Conservation (phyloP, 139 green algal species). For the Microglena sp. region DNA sequence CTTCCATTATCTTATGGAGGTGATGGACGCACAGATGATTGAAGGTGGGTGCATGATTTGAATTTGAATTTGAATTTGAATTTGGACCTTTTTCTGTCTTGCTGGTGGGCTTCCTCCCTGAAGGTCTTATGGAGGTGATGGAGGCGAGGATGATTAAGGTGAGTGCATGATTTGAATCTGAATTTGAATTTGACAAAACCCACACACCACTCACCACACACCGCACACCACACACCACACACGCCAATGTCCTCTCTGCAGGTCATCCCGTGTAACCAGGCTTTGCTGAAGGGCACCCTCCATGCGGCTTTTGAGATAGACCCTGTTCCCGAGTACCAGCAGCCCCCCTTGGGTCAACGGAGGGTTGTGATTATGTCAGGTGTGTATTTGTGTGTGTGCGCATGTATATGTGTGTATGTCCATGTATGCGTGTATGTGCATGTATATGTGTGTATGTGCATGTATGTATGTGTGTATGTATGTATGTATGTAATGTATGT, state of each 20-base stretch:
- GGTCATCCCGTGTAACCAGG: neutral
- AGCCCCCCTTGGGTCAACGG: slow-evolving; percentile 1
- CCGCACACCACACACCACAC: too few species aligned
- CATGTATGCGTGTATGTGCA: too few species aligned
- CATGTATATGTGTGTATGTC: too few species aligned
- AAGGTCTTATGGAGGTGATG: slow-evolving; percentile 1
- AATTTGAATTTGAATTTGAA: neutral
- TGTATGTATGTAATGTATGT: too few species aligned
- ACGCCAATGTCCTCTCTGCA: too few species aligned
- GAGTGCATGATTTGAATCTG: neutral
- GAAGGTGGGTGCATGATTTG: slow-evolving; percentile 4
- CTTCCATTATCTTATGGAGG: too few species aligned
- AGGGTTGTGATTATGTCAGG: neutral
- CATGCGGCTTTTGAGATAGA: slow-evolving; percentile 1
- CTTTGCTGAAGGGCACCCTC: slow-evolving; percentile 1
- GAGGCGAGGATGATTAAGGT: slow-evolving; percentile 1
- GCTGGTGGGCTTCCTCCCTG: neutral
- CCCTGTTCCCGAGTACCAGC: neutral
- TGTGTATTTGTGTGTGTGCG: too few species aligned
- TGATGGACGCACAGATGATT: neutral
- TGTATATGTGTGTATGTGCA: too few species aligned
- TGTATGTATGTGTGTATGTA: too few species aligned
- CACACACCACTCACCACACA: too few species aligned
- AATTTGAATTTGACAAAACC: too few species aligned
- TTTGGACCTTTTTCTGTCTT: neutral